Evolutionary conservation across 2,329 filamentous ascomycete genomes (phyloP), one percentile per base, ranked within the genome.

Genomic region (Exophiala aquamarina): DNA sequence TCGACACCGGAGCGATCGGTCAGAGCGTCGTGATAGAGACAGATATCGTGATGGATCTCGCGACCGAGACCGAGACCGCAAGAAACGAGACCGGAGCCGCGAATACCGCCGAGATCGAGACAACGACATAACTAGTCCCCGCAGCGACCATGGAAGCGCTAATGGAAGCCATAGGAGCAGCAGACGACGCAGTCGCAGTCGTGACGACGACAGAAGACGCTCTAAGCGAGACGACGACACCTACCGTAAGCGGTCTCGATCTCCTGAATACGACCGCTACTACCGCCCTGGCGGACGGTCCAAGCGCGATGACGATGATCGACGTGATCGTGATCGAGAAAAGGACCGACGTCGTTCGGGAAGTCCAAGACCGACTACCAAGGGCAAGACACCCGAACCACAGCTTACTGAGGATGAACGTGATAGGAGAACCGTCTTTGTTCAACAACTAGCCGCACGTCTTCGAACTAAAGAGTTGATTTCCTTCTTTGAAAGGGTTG

Each of bases 391-490:
- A 20, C 70, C 70, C 23, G 83, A 86, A 43, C 86, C 89, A 20
- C 83, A 87, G 64, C 82, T 87, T 51, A 95, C 87, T 61, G 91
- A 96, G 68, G 93, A 97, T 71, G 93, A 98, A 72, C 87, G 92
- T 64, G 93, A 98, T 73, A 86, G 89, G 61, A 87, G 93, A 62
- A 98, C 94, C 49, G 89, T 98, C 50, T 98, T 98, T 66, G 93
- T 98, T 45, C 93, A 98, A 75, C 93, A 98, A 72, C 86, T 98
- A 65, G 93, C 93, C 59, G 91, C 91, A 59, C 88, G 93, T 64
- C 79, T 97, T 57, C 85, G 92, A 60, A 95, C 89, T 46, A 90
- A 89, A 63, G 90, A 97, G 69, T 78, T 98, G 55, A 92, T 94
- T 68, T 81, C 84, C 53, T 98, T 98, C 69, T 98, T 98, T 64